Conservation (phyloP, 2,329 filamentous ascomycete species). For the Pseudocercospora vitis region DNA sequence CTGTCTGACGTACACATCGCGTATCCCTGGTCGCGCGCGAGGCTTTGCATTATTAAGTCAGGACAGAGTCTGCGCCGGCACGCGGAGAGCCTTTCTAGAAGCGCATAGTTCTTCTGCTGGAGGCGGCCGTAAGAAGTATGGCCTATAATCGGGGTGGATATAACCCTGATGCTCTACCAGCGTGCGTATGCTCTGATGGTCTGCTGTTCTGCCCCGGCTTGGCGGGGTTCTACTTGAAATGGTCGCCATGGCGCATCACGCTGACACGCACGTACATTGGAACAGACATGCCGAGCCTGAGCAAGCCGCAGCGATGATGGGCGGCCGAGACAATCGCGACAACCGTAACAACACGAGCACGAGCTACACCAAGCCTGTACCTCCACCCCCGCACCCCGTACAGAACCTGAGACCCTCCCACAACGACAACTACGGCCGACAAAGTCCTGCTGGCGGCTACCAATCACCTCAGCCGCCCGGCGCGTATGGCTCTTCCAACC, state of each 20-base stretch:
- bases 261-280: slow-evolving; percentile 19
- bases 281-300: slow-evolving; percentile 73
- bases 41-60: slow-evolving; percentile 6
- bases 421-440: slow-evolving; percentile 39
- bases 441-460: slow-evolving; percentile 31
- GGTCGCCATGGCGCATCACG: slow-evolving; percentile 8
- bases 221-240: slow-evolving; percentile 8
- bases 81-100: neutral
- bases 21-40: neutral
- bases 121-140: slow-evolving; percentile 57
- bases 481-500: slow-evolving; percentile 40
- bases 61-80: slow-evolving; percentile 4
- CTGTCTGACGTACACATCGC: slow-evolving; percentile 8
- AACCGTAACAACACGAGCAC: slow-evolving; percentile 38
- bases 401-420: slow-evolving; percentile 39
- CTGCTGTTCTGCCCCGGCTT: slow-evolving; percentile 11
- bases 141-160: slow-evolving; percentile 83
- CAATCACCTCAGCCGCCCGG: slow-evolving; percentile 37
- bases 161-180: slow-evolving; percentile 92
- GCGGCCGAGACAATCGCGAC: slow-evolving; percentile 29
- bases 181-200: slow-evolving; percentile 59
- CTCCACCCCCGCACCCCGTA: slow-evolving; percentile 37
- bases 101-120: neutral
- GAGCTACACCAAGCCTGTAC: slow-evolving; percentile 46
- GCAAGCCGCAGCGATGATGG: slow-evolving; percentile 47